These are phyloP conservation scores for Vigna angularis DNA, from an alignment of 306 rosid species.

Conservation along the genomic window DNA sequence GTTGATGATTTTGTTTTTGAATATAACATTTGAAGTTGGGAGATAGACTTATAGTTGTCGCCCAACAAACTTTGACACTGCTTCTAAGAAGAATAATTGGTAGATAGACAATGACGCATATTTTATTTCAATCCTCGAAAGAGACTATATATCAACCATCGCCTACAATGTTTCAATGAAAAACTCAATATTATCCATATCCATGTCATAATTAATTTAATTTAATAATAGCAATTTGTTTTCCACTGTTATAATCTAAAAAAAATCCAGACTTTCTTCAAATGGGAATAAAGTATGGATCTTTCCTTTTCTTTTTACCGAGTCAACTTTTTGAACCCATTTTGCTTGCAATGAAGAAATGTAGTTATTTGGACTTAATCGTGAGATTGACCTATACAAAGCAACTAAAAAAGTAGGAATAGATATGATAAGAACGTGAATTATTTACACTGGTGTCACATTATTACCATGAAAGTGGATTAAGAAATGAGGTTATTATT, in stretches of 20 bases:
- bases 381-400: background rate
- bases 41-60: too few species aligned
- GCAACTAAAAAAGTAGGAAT: background rate
- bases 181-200: too few species aligned
- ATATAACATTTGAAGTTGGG: too few species aligned
- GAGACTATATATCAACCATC: too few species aligned
- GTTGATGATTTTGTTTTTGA: too few species aligned
- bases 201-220: background rate
- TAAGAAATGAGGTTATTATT: background rate
- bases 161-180: too few species aligned
- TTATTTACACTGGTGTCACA: background rate
- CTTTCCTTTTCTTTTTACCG: background rate
- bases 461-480: background rate
- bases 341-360: background rate
- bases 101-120: too few species aligned
- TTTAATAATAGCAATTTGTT: too few species aligned
- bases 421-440: background rate
- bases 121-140: too few species aligned
- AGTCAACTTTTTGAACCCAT: conserved; percentile 18
- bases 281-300: background rate
- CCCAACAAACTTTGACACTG: too few species aligned
- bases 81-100: too few species aligned
- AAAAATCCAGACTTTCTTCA: background rate
- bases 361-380: background rate
- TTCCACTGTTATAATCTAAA: background rate